phyloP scores from a whole-genome alignment of 345 rosid species.

The Brassica cretica region DNA sequence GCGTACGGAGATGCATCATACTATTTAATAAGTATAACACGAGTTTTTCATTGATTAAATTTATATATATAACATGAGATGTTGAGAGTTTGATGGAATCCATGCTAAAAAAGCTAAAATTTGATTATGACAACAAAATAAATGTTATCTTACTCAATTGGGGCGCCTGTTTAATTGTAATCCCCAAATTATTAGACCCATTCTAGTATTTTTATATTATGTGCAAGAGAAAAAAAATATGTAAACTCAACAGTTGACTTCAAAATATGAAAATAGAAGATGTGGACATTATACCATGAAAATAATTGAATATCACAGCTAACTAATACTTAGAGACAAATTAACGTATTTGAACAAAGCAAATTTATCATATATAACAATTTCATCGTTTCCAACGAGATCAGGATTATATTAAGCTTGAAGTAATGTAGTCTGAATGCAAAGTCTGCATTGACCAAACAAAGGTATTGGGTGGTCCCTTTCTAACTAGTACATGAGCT shows the following conservation, averaged over 20 bases:
- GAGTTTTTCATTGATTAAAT: background rate
- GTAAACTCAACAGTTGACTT: background rate
- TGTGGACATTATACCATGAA: background rate
- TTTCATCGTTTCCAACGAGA: background rate
- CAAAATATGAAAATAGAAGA: background rate
- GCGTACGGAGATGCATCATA: background rate
- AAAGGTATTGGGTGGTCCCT: background rate
- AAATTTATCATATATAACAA: background rate
- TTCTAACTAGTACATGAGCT: background rate
- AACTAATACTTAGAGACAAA: background rate
- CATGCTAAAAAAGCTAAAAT: background rate
- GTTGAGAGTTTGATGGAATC: background rate
- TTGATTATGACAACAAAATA: background rate
- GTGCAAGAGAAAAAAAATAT: background rate
- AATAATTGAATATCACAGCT: background rate
- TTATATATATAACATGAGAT: background rate
- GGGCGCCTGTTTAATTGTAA: background rate
- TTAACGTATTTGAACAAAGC: background rate
- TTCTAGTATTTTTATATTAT: background rate
- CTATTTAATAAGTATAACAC: background rate
- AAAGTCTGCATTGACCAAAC: constrained; percentile 1
- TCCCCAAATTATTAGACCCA: background rate
- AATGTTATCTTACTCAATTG: background rate
- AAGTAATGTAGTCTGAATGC: background rate
- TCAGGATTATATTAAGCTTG: background rate